A percentile compares a stretch with the other conserved stretches of the same genome.
Conservation (phyloP, 192 early-diverging fungal genomes). For the Gonapodya sp. region DNA sequence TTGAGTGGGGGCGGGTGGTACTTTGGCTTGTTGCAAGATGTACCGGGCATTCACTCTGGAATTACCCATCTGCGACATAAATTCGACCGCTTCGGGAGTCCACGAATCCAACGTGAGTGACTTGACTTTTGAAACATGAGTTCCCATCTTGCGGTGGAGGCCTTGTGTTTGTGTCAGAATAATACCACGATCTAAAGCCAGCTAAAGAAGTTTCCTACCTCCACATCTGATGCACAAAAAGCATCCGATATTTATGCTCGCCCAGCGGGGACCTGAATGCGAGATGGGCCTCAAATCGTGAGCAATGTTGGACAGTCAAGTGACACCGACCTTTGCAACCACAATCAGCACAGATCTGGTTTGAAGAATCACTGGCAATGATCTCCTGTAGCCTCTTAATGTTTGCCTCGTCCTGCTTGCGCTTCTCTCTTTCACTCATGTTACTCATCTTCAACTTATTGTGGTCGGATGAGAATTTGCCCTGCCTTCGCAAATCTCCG, state of each 20-base stretch:
- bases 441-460: background rate
- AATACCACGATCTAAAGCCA: background rate
- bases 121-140: constrained; percentile 79
- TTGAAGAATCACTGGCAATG: constrained; percentile 50
- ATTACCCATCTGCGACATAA: constrained; percentile 47
- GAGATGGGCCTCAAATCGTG: constrained; percentile 11
- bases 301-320: background rate
- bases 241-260: constrained; percentile 81
- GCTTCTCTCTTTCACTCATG: background rate
- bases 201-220: background rate
- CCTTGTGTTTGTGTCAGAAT: constrained; percentile 26
- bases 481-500: too few species aligned
- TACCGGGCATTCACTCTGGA: constrained; percentile 55
- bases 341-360: constrained; percentile 69
- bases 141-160: constrained; percentile 55
- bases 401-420: constrained; percentile 50
- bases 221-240: constrained; percentile 92
- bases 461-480: too few species aligned
- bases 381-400: constrained; percentile 57
- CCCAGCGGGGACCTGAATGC: constrained; percentile 67
- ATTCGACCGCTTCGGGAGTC: constrained; percentile 75
- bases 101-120: constrained; percentile 82
- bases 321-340: constrained; percentile 51
- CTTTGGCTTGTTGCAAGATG: constrained; percentile 41
- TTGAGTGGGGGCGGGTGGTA: constrained; percentile 26